Conservation (phyloP, 176 grass and related monocot species). For the Thalia dealbata region DNA sequence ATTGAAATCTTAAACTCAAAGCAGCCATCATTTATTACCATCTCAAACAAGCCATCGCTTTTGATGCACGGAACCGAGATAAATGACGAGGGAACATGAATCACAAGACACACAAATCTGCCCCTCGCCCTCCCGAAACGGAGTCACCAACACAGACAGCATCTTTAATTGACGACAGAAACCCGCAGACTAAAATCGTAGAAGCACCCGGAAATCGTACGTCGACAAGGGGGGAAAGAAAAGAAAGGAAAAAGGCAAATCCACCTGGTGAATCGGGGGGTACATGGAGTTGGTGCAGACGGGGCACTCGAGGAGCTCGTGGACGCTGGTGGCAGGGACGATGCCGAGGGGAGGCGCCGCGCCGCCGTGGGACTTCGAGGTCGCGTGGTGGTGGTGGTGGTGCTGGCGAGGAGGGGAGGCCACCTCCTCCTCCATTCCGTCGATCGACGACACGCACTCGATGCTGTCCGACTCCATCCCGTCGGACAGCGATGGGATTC, state of each 20-base stretch:
- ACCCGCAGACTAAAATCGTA: background rate
- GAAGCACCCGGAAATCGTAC: background rate
- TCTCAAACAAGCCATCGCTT: background rate
- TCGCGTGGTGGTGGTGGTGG: constrained; percentile 1
- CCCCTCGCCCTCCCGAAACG: background rate
- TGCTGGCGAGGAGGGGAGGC: background rate
- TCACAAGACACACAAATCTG: background rate
- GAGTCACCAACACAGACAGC: background rate
- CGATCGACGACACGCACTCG: constrained; percentile 10
- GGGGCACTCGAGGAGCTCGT: constrained; percentile 24
- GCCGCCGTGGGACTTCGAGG: background rate
- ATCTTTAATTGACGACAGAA: background rate
- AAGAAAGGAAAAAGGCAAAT: background rate
- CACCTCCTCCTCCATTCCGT: constrained; percentile 6
- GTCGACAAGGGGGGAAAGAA: background rate
- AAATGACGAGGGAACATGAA: background rate
- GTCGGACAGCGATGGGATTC: background rate
- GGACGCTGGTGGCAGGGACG: constrained; percentile 14
- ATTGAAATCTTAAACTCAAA: background rate
- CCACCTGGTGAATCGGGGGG: constrained; percentile 20
- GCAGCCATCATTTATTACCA: background rate
- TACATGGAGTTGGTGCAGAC: constrained; percentile 25
- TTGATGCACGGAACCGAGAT: no score
- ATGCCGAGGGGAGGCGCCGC: background rate
- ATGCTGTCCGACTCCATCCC: constrained; percentile 7